Evolutionary conservation across 129 eudicot genomes (phyloP).

Genomic region (Escallonia herrerae): DNA sequence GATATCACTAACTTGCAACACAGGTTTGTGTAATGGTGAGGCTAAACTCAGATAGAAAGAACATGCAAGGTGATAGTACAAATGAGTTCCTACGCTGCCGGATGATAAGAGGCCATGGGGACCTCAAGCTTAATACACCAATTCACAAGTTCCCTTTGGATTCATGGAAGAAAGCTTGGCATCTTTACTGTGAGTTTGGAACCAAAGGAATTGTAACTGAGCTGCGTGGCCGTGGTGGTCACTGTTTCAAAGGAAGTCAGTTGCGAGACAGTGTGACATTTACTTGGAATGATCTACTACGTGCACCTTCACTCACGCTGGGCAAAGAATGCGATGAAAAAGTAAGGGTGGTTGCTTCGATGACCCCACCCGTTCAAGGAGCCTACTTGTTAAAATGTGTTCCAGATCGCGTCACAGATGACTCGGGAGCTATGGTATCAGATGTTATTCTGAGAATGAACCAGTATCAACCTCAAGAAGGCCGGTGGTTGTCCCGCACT

Average conservation of each 20-base stretch:
- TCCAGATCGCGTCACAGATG: constrained; percentile 87
- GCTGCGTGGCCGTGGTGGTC: constrained; percentile 49
- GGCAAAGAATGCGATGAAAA: constrained; percentile 38
- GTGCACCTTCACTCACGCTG: constrained; percentile 68
- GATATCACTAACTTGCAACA: not conserved
- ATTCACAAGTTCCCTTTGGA: constrained; percentile 23
- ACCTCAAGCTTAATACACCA: constrained; percentile 60
- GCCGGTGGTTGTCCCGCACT: constrained; percentile 89
- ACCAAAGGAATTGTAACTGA: constrained; percentile 72
- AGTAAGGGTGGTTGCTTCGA: constrained; percentile 48
- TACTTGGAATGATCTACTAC: constrained; percentile 72
- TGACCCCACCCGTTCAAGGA: constrained; percentile 97
- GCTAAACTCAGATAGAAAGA: constrained; percentile 12
- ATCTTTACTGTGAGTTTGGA: constrained; percentile 83
- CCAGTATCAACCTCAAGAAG: constrained; percentile 90
- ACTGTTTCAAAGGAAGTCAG: constrained; percentile 55
- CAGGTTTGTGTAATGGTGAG: constrained; percentile 63
- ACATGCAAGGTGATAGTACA: constrained; percentile 17
- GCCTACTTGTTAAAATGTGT: constrained; percentile 81
- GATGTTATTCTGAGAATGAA: constrained; percentile 77
- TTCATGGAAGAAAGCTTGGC: constrained; percentile 58
- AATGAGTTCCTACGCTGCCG: constrained; percentile 63
- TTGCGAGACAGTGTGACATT: constrained; percentile 36
- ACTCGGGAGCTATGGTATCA: constrained; percentile 89
- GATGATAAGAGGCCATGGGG: constrained; percentile 54